A percentile compares a stretch with the other conserved stretches of the same genome.
Conservation (phyloP, 371 early-diverging fungal genomes). For the Mortierella sp. region DNA sequence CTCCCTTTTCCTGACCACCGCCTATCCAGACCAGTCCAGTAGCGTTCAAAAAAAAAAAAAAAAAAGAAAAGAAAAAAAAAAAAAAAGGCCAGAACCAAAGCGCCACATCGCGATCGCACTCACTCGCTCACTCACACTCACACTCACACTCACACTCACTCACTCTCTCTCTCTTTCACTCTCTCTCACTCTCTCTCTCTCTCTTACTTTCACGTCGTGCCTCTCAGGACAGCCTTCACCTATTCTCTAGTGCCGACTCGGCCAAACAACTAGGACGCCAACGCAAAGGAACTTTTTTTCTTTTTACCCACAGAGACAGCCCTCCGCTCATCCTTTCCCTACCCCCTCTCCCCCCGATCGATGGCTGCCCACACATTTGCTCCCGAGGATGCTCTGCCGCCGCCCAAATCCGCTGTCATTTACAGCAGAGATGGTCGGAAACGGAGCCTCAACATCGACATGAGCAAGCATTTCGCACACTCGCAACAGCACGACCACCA, state of each 20-base stretch:
- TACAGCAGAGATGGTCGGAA: slow-evolving; percentile 59
- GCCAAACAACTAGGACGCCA: too few relatives aligned
- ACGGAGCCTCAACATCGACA: slow-evolving; percentile 56
- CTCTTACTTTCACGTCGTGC: too few relatives aligned
- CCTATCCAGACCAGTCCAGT: too few relatives aligned
- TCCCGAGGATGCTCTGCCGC: slow-evolving; percentile 49
- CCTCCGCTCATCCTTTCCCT: not conserved
- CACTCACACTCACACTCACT: not conserved
- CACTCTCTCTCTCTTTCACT: slow-evolving; percentile 1
- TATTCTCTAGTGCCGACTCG: too few relatives aligned
- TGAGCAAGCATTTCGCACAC: slow-evolving; percentile 41
- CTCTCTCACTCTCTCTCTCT: not conserved
- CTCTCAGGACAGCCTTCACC: not conserved
- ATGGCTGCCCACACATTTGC: slow-evolving; percentile 55
- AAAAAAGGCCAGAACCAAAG: too few relatives aligned
- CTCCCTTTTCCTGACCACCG: too few relatives aligned
- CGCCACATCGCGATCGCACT: too few relatives aligned
- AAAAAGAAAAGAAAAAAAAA: too few relatives aligned
- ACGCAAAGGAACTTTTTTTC: not conserved
- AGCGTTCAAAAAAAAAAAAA: too few relatives aligned
- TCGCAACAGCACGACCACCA: slow-evolving; percentile 24
- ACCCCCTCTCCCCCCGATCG: slow-evolving; percentile 5
- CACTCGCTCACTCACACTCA: too few relatives aligned
- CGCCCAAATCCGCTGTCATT: slow-evolving; percentile 58
- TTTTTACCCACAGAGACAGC: not conserved